A percentile compares a stretch with the other conserved stretches of the same genome.
These are phyloP conservation scores for Trichophyton rubrum DNA, from an alignment of 2,329 filamentous ascomycete genomes.

Conservation along the genomic window DNA sequence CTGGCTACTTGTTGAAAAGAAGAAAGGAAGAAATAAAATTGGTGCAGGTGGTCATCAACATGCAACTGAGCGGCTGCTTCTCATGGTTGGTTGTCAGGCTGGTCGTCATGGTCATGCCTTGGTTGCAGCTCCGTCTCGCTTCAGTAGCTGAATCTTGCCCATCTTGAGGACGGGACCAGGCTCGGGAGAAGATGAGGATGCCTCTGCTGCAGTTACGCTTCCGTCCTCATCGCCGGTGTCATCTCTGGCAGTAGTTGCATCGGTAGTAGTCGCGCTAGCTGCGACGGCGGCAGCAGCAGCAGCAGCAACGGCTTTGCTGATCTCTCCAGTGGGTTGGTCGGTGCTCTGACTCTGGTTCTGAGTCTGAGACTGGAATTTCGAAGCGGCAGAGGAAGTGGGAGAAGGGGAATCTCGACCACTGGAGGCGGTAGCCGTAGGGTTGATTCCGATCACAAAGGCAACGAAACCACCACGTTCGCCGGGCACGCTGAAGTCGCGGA, in stretches of 20 bases:
- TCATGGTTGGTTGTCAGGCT: no score
- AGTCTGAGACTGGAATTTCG: not conserved
- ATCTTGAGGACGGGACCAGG: constrained; percentile 23
- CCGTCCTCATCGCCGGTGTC: constrained; percentile 13
- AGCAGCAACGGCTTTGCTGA: constrained; percentile 8
- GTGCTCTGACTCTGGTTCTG: constrained; percentile 13
- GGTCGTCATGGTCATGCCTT: not conserved
- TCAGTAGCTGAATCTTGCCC: constrained; percentile 36
- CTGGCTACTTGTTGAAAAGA: not conserved
- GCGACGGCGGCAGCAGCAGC: constrained; percentile 17
- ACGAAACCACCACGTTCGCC: constrained; percentile 76
- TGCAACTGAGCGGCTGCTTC: no score
- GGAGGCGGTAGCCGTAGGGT: constrained; percentile 38
- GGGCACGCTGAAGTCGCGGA: constrained; percentile 89
- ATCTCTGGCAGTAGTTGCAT: not conserved
- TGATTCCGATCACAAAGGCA: constrained; percentile 52
- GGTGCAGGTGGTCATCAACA: no score
- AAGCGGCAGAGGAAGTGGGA: constrained; percentile 18
- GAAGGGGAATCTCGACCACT: constrained; percentile 37
- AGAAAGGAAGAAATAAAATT: no score
- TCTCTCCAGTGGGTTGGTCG: constrained; percentile 1
- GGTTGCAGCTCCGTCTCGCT: constrained; percentile 27
- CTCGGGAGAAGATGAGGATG: constrained; percentile 12
- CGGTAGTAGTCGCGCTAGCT: constrained; percentile 4
- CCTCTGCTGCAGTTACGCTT: constrained; percentile 16